Evolutionary conservation across 352 stramenopile species (phyloP).

Genomic region (Globisporangium parvum): DNA sequence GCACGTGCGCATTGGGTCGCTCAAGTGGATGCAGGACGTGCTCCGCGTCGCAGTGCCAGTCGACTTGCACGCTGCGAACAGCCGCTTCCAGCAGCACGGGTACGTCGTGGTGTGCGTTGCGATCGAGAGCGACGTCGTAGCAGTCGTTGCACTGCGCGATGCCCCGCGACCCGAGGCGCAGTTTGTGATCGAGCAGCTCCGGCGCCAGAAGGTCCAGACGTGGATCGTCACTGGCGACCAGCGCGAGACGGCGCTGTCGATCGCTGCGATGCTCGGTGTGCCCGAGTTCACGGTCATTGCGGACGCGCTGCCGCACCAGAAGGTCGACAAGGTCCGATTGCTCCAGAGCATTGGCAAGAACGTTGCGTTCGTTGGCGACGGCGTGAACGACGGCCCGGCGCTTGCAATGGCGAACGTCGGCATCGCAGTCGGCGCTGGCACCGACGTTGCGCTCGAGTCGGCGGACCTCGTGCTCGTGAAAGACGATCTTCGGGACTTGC

Average conservation of each 20-base stretch:
- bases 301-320: slow-evolving; percentile 67
- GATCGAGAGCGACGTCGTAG: slow-evolving; percentile 43
- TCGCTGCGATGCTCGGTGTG: slow-evolving; percentile 47
- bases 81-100: slow-evolving; percentile 37
- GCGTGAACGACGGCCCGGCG: slow-evolving; percentile 64
- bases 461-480: slow-evolving; percentile 75
- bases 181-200: slow-evolving; percentile 47
- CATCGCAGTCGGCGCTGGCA: slow-evolving; percentile 56
- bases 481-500: slow-evolving; percentile 55
- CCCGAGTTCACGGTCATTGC: slow-evolving; percentile 48
- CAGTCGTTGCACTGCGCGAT: slow-evolving; percentile 51
- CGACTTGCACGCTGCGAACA: slow-evolving; percentile 38
- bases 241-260: slow-evolving; percentile 41
- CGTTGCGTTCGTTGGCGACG: slow-evolving; percentile 71
- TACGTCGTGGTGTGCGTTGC: slow-evolving; percentile 58
- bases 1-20: slow-evolving; percentile 44
- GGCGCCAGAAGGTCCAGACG: slow-evolving; percentile 45
- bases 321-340: slow-evolving; percentile 67
- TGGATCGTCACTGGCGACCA: slow-evolving; percentile 81
- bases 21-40: slow-evolving; percentile 60
- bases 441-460: slow-evolving; percentile 64
- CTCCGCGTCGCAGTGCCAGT: slow-evolving; percentile 35
- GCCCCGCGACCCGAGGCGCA: slow-evolving; percentile 40
- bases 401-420: slow-evolving; percentile 67
- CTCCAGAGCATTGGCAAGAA: slow-evolving; percentile 64